phyloP scores from a whole-genome alignment of 2,329 filamentous ascomycete species.

The Arachnomyces sp. region DNA sequence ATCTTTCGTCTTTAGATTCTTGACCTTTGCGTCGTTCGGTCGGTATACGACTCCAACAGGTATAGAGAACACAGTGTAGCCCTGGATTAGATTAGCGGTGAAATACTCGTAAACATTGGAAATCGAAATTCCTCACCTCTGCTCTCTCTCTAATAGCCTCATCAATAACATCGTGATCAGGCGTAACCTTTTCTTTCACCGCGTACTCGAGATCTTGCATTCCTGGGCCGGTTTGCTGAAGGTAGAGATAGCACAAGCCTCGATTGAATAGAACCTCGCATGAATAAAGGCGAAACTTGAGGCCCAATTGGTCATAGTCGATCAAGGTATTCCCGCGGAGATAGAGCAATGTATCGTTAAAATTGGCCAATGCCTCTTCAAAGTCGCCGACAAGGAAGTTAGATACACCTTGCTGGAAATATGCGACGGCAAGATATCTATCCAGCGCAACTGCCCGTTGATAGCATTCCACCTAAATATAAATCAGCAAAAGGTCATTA shows the following conservation, averaged over 20 bases:
- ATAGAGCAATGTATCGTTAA: constrained; percentile 95
- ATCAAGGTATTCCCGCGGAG: constrained; percentile 94
- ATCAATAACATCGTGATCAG: constrained; percentile 96
- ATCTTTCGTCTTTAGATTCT: constrained; percentile 95
- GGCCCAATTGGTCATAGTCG: constrained; percentile 90
- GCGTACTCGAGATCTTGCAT: constrained; percentile 87
- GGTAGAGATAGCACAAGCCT: constrained; percentile 92
- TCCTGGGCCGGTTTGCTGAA: constrained; percentile 83
- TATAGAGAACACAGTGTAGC: constrained; percentile 97
- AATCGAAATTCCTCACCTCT: constrained; percentile 53
- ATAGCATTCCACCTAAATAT: constrained; percentile 79
- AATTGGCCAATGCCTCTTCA: constrained; percentile 93
- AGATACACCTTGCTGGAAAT: constrained; percentile 96
- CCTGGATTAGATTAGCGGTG: constrained; percentile 43
- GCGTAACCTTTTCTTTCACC: constrained; percentile 89
- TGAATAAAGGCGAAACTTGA: constrained; percentile 93
- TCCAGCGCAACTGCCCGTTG: constrained; percentile 85
- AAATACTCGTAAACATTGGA: neutral
- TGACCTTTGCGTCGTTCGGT: constrained; percentile 95
- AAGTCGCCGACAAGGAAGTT: constrained; percentile 97
- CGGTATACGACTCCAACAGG: constrained; percentile 92
- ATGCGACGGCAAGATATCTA: constrained; percentile 92
- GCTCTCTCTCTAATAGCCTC: constrained; percentile 91
- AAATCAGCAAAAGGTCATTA: constrained; percentile 8
- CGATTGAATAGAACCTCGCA: constrained; percentile 98